Evolutionary conservation across 257 asterid species (phyloP), one percentile per base, ranked within the genome.

Genomic region (Eucommia ulmoides): DNA sequence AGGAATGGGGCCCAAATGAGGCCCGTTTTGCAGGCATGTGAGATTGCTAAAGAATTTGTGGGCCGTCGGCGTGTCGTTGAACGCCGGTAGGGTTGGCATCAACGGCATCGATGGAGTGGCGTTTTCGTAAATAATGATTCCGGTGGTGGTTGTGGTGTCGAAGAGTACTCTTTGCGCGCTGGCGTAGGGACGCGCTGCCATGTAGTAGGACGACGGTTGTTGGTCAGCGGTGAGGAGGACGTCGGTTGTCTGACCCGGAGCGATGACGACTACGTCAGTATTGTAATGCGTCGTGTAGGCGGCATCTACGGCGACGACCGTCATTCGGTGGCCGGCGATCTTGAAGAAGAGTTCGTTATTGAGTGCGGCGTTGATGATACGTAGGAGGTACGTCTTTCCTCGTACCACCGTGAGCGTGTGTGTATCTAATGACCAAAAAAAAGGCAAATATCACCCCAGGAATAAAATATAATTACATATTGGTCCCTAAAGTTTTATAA

Each of bases 191-290:
- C 20, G 42, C 33, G 93, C 93, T 0, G 91, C 93, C 82, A 84
- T 84, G 76, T 82, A 84, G 70, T 84, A 84, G 9, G 65, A 58
- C 9, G 62, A 73, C 1, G 75, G 78, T 0, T 59, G 35, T 49
- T 77, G 91, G n/a, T 79, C 63, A 20, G 93, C 78, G 16, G 64
- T 62, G 19, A 84, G 22, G 52, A 84, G 76, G 19, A 79, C 87
- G 21, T 82, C 93, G 49, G 74, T 60, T 20, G 93, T 84, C 24
- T 84, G 95, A 0, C 93, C 93, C 11, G 93, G 93, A 1, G 76
- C 79, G 8, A 66, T 38, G 4, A 74, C 74, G 1, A 84, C 77
- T 0, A 84, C 95, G 24, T 81, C 93, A 1, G 95, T 81, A 24
- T 26, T 55, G 58, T 76, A 84, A 12, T 84, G 93, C 26, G 68